Base-by-base conservation (phyloP, 257 asterid genomes). In the Capsicum pubescens region DNA sequence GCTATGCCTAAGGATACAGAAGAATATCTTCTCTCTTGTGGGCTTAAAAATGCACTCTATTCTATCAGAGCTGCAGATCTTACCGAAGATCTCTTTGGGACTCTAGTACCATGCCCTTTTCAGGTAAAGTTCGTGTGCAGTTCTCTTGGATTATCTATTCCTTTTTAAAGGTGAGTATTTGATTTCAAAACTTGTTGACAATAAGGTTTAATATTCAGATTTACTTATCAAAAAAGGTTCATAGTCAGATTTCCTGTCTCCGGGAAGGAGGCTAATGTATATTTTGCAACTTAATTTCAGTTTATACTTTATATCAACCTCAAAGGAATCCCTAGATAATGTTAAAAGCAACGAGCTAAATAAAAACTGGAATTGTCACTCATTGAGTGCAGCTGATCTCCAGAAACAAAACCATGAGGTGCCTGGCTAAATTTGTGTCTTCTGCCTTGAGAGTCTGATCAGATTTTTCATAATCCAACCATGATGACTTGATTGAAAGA, bases 41-140 rank as follows among this genome's bases (percentile, higher is more conserved):
- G 98, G 85, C 98, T 94, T 87, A 92, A 92, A 90, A 91, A 96
- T 85, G 95, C 98, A 77, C 97, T 96, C 59, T 96, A 93, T 88
- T 87, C 97, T 84, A 85, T 96, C 54, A 94, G 92, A 86, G 97
- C 97, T 68, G 91, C 94, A 54, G 99, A 96, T 89, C 80, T 94
- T 63, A 91, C 94, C 9, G 93, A 89, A 84, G 93, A 89, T 32
- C 93, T 96, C 84, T 96, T 96, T 81, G 99, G 98, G 87, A 84
- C 92, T 87, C 94, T 96, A 72, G 92, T 84, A 16, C 81, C 93
- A 0, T 94, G 96, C 88, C 96, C 97, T 84, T 79, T 87, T 83
- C 97, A 91, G 98, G 99, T 93, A 78, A 50, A 39, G 26, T 58
- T 70, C 68, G 9, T 54, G 2, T 67, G 79, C 83, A 35, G 55